Conservation (phyloP, 1,284 basidiomycete species). For the Heterobasidion parviporum region DNA sequence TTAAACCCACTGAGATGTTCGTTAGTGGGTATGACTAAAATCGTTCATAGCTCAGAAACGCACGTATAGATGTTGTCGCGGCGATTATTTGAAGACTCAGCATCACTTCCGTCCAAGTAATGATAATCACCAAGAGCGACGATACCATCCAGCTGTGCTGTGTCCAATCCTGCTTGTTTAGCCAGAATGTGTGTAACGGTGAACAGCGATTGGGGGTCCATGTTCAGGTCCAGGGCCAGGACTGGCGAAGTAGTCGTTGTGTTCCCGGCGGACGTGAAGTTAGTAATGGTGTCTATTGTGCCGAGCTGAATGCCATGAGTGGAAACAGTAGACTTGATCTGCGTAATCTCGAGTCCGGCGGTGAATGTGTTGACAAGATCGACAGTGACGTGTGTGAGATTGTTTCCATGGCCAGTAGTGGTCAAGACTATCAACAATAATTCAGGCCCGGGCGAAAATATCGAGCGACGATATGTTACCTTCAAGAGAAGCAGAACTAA, state of each 20-base stretch:
- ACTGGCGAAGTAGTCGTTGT: slow-evolving; percentile 50
- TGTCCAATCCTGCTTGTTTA: slow-evolving; percentile 53
- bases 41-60: slow-evolving; percentile 13
- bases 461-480: slow-evolving; percentile 24
- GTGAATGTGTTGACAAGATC: slow-evolving; percentile 66
- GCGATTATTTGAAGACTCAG: slow-evolving; percentile 17
- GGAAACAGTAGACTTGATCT: slow-evolving; percentile 56
- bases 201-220: slow-evolving; percentile 66
- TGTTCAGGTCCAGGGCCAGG: slow-evolving; percentile 60
- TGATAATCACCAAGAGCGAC: slow-evolving; percentile 64
- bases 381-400: slow-evolving; percentile 63
- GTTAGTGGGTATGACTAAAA: background rate
- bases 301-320: slow-evolving; percentile 62
- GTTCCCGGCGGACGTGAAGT: slow-evolving; percentile 49
- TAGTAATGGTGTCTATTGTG: slow-evolving; percentile 47
- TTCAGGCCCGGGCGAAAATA: background rate
- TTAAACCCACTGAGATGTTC: slow-evolving; percentile 47
- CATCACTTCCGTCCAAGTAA: slow-evolving; percentile 39
- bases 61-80: slow-evolving; percentile 49
- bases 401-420: slow-evolving; percentile 57
- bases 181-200: slow-evolving; percentile 63
- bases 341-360: slow-evolving; percentile 49
- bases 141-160: slow-evolving; percentile 60
- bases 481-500: slow-evolving; percentile 48
- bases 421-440: slow-evolving; percentile 40